Evolutionary conservation across 148 eudicot genomes (phyloP).

Genomic region (Heliamphora exappendiculata): DNA sequence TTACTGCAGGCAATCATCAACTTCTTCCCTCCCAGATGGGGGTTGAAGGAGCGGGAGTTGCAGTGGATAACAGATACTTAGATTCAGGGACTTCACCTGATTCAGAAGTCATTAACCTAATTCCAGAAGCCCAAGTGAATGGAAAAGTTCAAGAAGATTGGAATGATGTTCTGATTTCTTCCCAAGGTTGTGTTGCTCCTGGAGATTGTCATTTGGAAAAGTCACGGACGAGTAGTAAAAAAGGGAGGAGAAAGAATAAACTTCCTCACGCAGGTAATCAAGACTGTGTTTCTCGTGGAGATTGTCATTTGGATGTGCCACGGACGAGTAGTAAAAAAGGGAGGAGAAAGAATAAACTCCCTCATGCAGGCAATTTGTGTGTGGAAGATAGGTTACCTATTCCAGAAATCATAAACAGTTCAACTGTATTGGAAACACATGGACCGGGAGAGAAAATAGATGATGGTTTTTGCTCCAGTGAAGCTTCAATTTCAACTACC

Average conservation of each 20-base stretch:
- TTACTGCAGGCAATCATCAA: slow-evolving; percentile 14
- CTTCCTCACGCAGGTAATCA: slow-evolving; percentile 11
- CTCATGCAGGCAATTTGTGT: slow-evolving; percentile 14
- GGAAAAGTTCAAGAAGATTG: slow-evolving; percentile 29
- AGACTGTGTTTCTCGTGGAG: no score
- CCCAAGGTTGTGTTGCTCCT: slow-evolving; percentile 26
- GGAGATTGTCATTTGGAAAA: slow-evolving; percentile 28
- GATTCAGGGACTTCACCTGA: slow-evolving; percentile 95
- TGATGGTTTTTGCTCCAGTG: slow-evolving; percentile 25
- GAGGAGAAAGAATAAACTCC: slow-evolving; percentile 31
- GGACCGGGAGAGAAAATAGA: slow-evolving; percentile 20
- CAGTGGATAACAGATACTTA: slow-evolving; percentile 32
- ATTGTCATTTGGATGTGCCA: slow-evolving; percentile 26
- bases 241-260: slow-evolving; percentile 39
- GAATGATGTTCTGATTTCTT: slow-evolving; percentile 25
- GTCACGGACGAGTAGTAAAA: slow-evolving; percentile 23
- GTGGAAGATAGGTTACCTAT: slow-evolving; percentile 25
- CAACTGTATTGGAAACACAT: slow-evolving; percentile 18
- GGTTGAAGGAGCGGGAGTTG: slow-evolving; percentile 23
- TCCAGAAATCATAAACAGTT: slow-evolving; percentile 22
- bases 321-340: slow-evolving; percentile 31
- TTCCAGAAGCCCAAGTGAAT: slow-evolving; percentile 36
- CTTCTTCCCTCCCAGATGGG: slow-evolving; percentile 22
- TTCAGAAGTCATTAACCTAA: slow-evolving; percentile 82
- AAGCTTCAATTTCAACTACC: slow-evolving; percentile 21